Percentiles rank a stretch among this genome's conserved stretches.
phyloP scores from a whole-genome alignment of 192 early-diverging fungal species.

The Diversispora epigaea region DNA sequence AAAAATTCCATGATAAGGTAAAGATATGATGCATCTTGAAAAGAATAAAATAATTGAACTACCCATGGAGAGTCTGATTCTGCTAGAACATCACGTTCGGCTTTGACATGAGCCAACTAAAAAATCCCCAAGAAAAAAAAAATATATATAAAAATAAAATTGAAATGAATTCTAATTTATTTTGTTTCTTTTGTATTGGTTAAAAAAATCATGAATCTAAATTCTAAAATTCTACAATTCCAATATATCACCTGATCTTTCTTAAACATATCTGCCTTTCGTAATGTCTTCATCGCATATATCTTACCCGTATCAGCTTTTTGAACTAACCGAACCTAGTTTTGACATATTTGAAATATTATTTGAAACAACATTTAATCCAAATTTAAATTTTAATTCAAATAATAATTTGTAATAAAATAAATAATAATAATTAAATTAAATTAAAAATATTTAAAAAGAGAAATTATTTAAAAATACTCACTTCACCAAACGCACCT shows the following conservation, averaged over 20 bases:
- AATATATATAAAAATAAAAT: slow-evolving; percentile 2
- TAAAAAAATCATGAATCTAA: background rate
- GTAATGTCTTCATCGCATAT: slow-evolving; percentile 96
- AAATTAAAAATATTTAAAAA: background rate
- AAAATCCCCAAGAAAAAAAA: background rate
- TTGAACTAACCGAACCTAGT: slow-evolving; percentile 91
- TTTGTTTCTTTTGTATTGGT: no score
- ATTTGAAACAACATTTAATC: background rate
- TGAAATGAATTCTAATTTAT: background rate
- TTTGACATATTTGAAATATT: background rate
- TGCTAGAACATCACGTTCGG: slow-evolving; percentile 96
- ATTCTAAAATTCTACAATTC: background rate
- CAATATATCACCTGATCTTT: slow-evolving; percentile 79
- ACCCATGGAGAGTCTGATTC: slow-evolving; percentile 97
- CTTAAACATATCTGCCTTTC: slow-evolving; percentile 97
- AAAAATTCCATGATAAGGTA: slow-evolving; percentile 99
- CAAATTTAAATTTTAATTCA: background rate
- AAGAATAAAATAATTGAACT: slow-evolving; percentile 97
- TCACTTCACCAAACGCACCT: slow-evolving; percentile 96
- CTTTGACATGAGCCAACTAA: slow-evolving; percentile 92
- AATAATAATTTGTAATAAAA: background rate
- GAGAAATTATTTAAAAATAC: background rate
- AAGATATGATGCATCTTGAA: slow-evolving; percentile 91
- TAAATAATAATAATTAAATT: background rate
- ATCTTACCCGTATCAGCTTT: slow-evolving; percentile 96